Base-by-base conservation (phyloP, 108 stramenopile genomes). In the Stephanodiscus triporus region DNA sequence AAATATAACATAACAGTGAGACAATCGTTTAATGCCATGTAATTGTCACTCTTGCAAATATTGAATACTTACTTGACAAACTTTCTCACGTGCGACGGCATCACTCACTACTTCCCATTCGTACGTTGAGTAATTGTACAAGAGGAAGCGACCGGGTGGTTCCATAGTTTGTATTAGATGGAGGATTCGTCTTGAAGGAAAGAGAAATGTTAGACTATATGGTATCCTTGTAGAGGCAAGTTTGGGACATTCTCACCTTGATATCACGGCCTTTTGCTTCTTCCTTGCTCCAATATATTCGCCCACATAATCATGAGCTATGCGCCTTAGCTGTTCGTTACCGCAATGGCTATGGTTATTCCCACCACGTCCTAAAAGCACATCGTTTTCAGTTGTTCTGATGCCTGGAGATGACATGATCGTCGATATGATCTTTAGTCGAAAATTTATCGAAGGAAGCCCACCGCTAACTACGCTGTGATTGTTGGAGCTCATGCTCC, bases 71-170 rank as follows among this genome's bases (percentile, higher is more conserved):
- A 85, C 87, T 76, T 91, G 93, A 37, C 83, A 83, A 24, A 89
- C 80, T 66, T 91, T 91, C 68, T 94, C 93, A 13, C 90, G 65
- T 2, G 93, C 93, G 38, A 84, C 72, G 3, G 77, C 69, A 29
- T 89, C 86, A 36, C 71, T 78, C 13, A 89, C 93, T 68, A 86
- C 89, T 32, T 71, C 85, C 88, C 88, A 94, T 20, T 57, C 26
- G 32, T 54, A 43, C 16, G 67, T 81, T 19, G 67, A 57, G 32
- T 56, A 47, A 61, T 87, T 70, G 69, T 86, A 80, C 55, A 79
- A 63, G 37, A 94, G 66, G 72, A 90, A 89, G 66, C 87, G 40
- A 9, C 79, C 79, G 11, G 79, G 73, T 38, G 79, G 79, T 7
- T 75, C 47, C 74, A 80, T 50, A 6, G 32, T 34, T 47, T 71